Evolutionary conservation across 2,329 filamentous ascomycete genomes (phyloP), one percentile per base, ranked within the genome.

Genomic region (Ophiostoma himal-ulmi): DNA sequence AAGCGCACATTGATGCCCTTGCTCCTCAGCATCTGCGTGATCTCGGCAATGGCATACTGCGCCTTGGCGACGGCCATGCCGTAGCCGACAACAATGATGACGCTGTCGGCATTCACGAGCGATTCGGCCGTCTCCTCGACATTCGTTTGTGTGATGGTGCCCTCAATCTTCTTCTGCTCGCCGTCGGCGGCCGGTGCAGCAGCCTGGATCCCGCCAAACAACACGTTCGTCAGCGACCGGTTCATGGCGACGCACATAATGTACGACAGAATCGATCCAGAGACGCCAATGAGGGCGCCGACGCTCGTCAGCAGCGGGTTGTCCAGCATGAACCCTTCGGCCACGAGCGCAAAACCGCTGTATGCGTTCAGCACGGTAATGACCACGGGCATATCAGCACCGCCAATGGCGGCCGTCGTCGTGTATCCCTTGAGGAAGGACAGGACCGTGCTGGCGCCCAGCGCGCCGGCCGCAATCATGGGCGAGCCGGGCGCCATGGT

Each of bases 11-110:
- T 92, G 75, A 95, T 84, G 3, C 91, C 91, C 77, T 90, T 91
- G 57, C 86, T 81, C n/a, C 92, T 88, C 20, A 96, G 82, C 78
- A 89, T 86, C 60, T 84, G 82, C 5, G 91, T 91, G 73, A 96
- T 94, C 76, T 94, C 91, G 4, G 91, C 90, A 69, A 96, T 92
- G 30, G 92, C 92, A 77, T 96, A 96, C 79, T 97, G 93, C 3
- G 93, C 93, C 79, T 96, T 96, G 10, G 93, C 93, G 1, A 97
- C 93, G 0, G 93, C 93, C 93, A 97, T 97, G 69, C 93, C 93
- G 75, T 96, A 97, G 0, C 93, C 93, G 5, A 96, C 93, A 1
- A 94, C 89, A 69, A 97, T 93, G 75, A 96, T 95, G 70, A 96
- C 92, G 66, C 85, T 93, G 76, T 96, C 92, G 0, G 92, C 89